Evolutionary conservation across 2,329 filamentous ascomycete genomes (phyloP), one percentile per base, ranked within the genome.

Genomic region (Paracorniculantispora psalliotae): DNA sequence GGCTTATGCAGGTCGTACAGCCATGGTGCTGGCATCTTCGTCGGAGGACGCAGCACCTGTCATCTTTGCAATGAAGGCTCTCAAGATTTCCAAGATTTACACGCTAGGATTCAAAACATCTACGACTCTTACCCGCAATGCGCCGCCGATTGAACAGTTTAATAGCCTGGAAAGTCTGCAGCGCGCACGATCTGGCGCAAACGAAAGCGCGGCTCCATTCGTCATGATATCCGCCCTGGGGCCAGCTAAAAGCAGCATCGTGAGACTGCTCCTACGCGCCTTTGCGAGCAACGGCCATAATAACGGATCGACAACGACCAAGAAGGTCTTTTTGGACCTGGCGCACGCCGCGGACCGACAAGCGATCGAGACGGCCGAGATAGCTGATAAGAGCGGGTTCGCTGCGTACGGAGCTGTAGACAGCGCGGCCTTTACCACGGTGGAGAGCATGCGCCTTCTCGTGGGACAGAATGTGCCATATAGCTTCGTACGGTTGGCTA

Each of bases 401-500:
- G 87, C 86, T 25, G 86, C 89, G 7, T 94, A 93, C 69, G 89
- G 88, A 1, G 84, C 88, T 19, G 88, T 87, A 25, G 90, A 96
- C 71, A 88, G 92, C 33, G 88, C 87, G 59, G 90, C 90, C 0
- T 94, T 92, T 76, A 92, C 89, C 23, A 92, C 89, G 2, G 90
- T 93, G 5, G 89, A 94, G 74, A 93, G 87, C 51, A 74, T 94
- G 58, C 80, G 90, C 64, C 72, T 92, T 61, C 79, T 96, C 25
- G 89, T 93, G 12, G 91, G 91, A 10, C 90, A 94, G 75, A 94
- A 94, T 70, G 90, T 94, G 59, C 89, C 89, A 6, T 93, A 91
- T 73, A 92, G 90, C 73, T 96, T 96, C 76, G 91, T 94, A 44
- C 81, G 90, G 51, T 77, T 94, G 69, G 89, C 90, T 2, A 79